Evolutionary conservation across 805 yeast species (phyloP), one percentile per base, ranked within the genome.

Genomic region (Sugiyamaella marilandica): DNA sequence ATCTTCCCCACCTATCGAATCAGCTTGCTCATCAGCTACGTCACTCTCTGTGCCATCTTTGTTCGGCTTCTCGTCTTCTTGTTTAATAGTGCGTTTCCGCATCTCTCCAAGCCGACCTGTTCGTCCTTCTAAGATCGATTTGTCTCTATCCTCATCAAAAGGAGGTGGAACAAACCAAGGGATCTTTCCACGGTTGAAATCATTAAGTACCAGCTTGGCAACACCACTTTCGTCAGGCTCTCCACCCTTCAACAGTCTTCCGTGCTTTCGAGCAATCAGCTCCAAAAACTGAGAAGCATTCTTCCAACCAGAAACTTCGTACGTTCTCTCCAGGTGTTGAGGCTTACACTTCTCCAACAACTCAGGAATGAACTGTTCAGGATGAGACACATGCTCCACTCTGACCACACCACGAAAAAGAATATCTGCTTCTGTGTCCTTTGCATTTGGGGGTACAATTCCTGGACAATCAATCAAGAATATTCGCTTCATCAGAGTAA

Each of bases 151-250:
- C 24, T 73, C 78, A 57, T 81, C 87, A 60, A 83, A 80, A 41
- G 98, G 97, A 29, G 99, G 99, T 26, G 94, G 83, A 32, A 88
- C 88, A 68, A 92, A 92, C 99, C 99, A 92, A 21, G 99, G 99
- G 51, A 92, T 92, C 65, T 89, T 88, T 56, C 99, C 99, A 71
- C 99, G 81, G 72, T 90, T 92, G 77, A 92, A 92, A 69, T 92
- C 99, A 62, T 89, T 89, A 68, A 92, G 79, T 31, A 92, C 85
- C 65, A 85, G 84, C 70, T 90, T 92, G 37, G 98, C 83, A 52
- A 92, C 89, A 63, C 96, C 95, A 59, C 84, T 76, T 71, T 92
- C 97, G 69, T 92, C 98, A 1, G 98, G 96, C 72, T 94, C 99
- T 59, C 97, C 99, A 55, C 99, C 99, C 70, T 92, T 92, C 60